These are phyloP conservation scores for Aspergillus viridinutans DNA, from an alignment of 2,329 filamentous ascomycete genomes.

Conservation along the genomic window DNA sequence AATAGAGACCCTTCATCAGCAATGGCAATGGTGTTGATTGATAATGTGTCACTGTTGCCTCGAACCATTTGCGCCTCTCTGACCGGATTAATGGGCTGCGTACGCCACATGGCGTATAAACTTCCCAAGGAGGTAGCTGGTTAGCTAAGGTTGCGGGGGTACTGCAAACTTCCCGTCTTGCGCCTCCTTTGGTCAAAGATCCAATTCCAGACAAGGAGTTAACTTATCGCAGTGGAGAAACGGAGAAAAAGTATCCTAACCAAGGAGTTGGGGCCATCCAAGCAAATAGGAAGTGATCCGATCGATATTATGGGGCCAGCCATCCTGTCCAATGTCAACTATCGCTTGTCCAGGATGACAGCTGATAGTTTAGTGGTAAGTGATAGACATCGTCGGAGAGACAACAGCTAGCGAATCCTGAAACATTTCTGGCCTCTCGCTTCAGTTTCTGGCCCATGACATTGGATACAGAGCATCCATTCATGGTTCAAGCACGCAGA, in stretches of 20 bases:
- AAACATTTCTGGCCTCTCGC: neutral
- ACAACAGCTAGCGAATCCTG: neutral
- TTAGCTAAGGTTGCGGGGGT: constrained; percentile 5
- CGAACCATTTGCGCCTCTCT: no score
- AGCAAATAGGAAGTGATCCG: neutral
- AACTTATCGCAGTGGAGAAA: constrained; percentile 7
- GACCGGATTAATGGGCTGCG: no score
- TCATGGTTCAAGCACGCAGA: neutral
- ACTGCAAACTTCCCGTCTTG: constrained; percentile 15
- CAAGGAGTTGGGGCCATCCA: neutral
- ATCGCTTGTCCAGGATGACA: neutral
- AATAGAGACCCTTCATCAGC: neutral
- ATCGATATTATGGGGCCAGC: neutral
- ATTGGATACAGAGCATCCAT: neutral
- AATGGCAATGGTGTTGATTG: no score
- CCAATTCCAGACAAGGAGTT: constrained; percentile 2
- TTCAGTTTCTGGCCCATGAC: neutral
- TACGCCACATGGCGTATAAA: no score
- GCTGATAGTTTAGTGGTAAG: no score
- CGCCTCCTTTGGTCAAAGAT: constrained; percentile 18
- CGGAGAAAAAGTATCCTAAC: neutral
- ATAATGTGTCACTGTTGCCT: no score
- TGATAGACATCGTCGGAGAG: no score
- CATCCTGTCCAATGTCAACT: neutral
- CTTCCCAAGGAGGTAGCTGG: no score